A percentile compares a stretch with the other conserved stretches of the same genome.
Evolutionary conservation across 306 rosid genomes (phyloP).

Genomic region (Vachellia collinsii): DNA sequence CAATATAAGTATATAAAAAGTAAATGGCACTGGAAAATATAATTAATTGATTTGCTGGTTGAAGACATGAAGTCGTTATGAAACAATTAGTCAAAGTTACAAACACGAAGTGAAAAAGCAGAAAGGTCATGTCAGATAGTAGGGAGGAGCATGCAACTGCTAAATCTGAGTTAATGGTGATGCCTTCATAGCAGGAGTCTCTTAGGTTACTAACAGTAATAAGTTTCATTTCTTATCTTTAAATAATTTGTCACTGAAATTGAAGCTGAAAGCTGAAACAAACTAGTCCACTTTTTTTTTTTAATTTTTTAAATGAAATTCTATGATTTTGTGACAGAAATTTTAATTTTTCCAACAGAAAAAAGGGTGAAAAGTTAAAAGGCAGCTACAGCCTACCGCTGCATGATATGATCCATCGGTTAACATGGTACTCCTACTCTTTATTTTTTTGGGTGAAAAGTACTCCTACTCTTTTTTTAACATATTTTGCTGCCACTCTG

Average conservation of each 20-base stretch:
- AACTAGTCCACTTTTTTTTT: background rate
- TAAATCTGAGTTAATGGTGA: background rate
- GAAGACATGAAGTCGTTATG: background rate
- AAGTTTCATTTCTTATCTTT: background rate
- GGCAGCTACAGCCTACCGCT: background rate
- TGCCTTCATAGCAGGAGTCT: background rate
- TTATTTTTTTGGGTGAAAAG: too few relatives aligned
- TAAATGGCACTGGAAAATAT: too few relatives aligned
- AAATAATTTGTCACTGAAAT: slow-evolving; percentile 17
- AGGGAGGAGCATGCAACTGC: background rate
- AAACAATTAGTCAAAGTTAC: background rate
- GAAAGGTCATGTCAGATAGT: background rate
- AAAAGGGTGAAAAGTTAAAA: too few relatives aligned
- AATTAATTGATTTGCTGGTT: too few relatives aligned
- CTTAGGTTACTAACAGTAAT: background rate
- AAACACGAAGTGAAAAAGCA: background rate
- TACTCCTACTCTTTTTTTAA: too few relatives aligned
- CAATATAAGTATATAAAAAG: too few relatives aligned
- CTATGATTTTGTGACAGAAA: too few relatives aligned
- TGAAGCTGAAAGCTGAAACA: background rate
- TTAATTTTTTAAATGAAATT: too few relatives aligned
- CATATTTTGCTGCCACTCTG: too few relatives aligned
- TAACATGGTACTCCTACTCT: too few relatives aligned
- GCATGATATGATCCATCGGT: background rate
- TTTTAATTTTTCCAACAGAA: background rate